These are phyloP conservation scores for Epichloe sibirici DNA, from an alignment of 2,329 filamentous ascomycete species.

Conservation along the genomic window DNA sequence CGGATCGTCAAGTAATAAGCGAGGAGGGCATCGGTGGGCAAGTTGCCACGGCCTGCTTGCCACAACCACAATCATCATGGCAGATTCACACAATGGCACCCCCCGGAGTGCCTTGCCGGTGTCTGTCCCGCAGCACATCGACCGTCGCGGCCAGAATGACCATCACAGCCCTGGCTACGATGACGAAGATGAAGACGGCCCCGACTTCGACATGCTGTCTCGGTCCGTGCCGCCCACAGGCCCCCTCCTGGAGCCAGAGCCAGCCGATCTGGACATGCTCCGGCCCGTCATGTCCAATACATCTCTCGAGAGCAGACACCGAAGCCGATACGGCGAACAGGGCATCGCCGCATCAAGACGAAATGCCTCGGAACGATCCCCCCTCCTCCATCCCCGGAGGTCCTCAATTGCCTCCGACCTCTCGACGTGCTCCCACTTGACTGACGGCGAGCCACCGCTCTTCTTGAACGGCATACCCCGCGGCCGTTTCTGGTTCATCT, in stretches of 20 bases:
- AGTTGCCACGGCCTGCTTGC: no score
- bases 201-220: constrained; percentile 18
- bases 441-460: constrained; percentile 7
- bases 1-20: no score
- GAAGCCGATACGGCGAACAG: background rate
- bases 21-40: no score
- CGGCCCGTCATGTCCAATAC: constrained; percentile 12
- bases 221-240: constrained; percentile 26
- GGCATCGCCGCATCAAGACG: background rate
- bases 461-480: constrained; percentile 35
- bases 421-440: background rate
- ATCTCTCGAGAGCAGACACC: background rate
- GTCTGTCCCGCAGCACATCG: background rate
- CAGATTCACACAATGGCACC: background rate
- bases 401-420: constrained; percentile 3
- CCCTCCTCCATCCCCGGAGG: constrained; percentile 11
- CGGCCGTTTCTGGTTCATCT: constrained; percentile 50
- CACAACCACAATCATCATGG: background rate
- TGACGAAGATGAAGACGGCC: background rate
- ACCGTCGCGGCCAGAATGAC: background rate
- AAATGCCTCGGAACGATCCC: constrained; percentile 14
- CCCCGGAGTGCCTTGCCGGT: background rate
- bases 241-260: constrained; percentile 29
- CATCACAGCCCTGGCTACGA: background rate
- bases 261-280: constrained; percentile 27